A percentile compares a stretch with the other conserved stretches of the same genome.
These are phyloP conservation scores for Quercus dentata DNA, from an alignment of 306 rosid genomes.

Conservation along the genomic window DNA sequence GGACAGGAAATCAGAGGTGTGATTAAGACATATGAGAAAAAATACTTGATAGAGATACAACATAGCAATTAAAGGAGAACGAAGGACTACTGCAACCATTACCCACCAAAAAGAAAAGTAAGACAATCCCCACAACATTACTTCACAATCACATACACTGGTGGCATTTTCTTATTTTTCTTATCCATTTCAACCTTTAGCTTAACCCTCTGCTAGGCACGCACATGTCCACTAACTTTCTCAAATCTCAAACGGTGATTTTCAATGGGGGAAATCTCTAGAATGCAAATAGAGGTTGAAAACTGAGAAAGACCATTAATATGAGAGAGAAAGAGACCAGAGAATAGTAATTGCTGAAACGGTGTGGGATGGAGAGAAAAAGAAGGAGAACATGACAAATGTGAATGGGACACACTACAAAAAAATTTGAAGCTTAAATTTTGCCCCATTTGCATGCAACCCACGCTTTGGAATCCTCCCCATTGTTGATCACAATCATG, in stretches of 20 bases:
- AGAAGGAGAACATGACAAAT: slow-evolving; percentile 43
- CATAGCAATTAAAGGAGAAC: slow-evolving; percentile 19
- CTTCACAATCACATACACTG: background rate
- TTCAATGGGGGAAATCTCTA: background rate
- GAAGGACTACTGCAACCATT: background rate
- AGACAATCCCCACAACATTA: too few relatives aligned
- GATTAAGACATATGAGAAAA: slow-evolving; percentile 25
- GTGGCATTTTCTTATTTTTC: background rate
- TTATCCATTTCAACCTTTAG: background rate
- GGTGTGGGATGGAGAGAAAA: slow-evolving; percentile 37
- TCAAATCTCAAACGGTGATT: background rate
- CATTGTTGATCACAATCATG: background rate
- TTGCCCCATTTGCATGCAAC: slow-evolving; percentile 30
- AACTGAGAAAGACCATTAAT: slow-evolving; percentile 10
- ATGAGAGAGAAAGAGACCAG: slow-evolving; percentile 30
- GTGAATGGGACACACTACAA: slow-evolving; percentile 25
- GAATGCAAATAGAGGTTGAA: slow-evolving; percentile 12
- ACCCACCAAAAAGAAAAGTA: background rate
- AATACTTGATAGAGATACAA: slow-evolving; percentile 22
- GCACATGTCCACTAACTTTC: background rate
- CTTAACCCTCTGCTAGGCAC: background rate
- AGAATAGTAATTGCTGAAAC: slow-evolving; percentile 11
- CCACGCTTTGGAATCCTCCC: slow-evolving; percentile 26
- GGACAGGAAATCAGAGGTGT: background rate
- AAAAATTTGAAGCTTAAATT: slow-evolving; percentile 18